Evolutionary conservation across 2,329 filamentous ascomycete species (phyloP).

Genomic region (Colletotrichum navitas): DNA sequence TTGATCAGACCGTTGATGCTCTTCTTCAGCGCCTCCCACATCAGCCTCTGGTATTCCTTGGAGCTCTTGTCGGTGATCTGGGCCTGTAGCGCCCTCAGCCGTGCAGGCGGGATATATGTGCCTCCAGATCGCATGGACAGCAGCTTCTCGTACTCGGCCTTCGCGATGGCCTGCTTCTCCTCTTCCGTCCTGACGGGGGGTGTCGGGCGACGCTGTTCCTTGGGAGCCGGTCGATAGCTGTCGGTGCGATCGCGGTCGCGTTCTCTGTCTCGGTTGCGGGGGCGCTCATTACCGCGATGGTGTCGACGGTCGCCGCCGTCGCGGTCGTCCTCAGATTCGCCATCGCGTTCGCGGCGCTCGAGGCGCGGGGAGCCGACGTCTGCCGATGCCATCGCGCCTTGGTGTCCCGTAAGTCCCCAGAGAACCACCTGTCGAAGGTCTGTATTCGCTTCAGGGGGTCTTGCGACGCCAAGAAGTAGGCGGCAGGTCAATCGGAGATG

Average conservation of each 20-base stretch:
- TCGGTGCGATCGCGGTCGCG: conserved; percentile 60
- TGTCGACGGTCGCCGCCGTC: conserved; percentile 63
- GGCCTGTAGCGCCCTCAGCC: conserved; percentile 90
- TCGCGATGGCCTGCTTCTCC: conserved; percentile 88
- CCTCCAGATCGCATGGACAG: conserved; percentile 93
- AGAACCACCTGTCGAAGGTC: not conserved
- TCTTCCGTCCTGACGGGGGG: conserved; percentile 73
- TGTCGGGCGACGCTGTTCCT: conserved; percentile 50
- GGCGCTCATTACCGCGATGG: conserved; percentile 45
- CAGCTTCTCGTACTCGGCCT: conserved; percentile 94
- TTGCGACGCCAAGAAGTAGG: conserved; percentile 20
- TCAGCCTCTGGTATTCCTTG: conserved; percentile 99
- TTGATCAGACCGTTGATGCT: conserved; percentile 99
- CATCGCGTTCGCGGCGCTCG: conserved; percentile 48
- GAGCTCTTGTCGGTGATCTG: conserved; percentile 97
- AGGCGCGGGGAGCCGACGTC: conserved; percentile 57
- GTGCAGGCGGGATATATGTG: conserved; percentile 94
- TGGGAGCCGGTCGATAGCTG: conserved; percentile 61
- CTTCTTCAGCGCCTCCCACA: conserved; percentile 99
- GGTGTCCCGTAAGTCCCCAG: conserved; percentile 1
- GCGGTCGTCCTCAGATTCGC: conserved; percentile 44
- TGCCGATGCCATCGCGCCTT: conserved; percentile 58
- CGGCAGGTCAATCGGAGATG: conserved; percentile 22
- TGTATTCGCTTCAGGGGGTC: not conserved
- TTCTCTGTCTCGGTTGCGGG: conserved; percentile 46